Percentiles rank a stretch among this genome's conserved stretches.
phyloP scores from a whole-genome alignment of 257 asterid species.

The Gentiana straminea region DNA sequence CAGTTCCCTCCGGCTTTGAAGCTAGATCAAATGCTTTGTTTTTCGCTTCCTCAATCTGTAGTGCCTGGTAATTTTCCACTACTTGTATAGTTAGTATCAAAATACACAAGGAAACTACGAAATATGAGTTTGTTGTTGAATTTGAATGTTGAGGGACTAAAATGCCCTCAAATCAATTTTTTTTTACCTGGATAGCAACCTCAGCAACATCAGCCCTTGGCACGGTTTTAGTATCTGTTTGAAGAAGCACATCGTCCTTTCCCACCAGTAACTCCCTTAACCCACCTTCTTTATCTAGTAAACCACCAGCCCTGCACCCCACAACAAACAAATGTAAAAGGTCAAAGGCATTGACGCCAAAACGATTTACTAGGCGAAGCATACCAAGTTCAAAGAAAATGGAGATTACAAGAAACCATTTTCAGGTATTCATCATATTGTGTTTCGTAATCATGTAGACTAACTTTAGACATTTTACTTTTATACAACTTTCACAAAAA shows the following conservation, averaged over 20 bases:
- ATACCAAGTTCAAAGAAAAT: background rate
- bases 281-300: conserved; percentile 95
- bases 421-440: no score
- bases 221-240: conserved; percentile 64
- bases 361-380: background rate
- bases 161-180: background rate
- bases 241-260: conserved; percentile 82
- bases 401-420: no score
- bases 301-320: conserved; percentile 74
- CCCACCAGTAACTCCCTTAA: conserved; percentile 72
- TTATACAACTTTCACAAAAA: no score
- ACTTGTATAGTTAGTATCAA: background rate
- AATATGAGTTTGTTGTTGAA: background rate
- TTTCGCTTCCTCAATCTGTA: conserved; percentile 68
- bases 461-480: no score
- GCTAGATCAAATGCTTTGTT: conserved; percentile 83
- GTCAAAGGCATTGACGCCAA: no score
- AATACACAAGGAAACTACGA: background rate
- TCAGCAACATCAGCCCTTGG: conserved; percentile 89
- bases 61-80: conserved; percentile 37
- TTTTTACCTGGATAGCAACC: conserved; percentile 70
- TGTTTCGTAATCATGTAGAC: no score
- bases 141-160: no score
- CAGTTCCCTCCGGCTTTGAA: conserved; percentile 82
- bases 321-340: background rate